A percentile compares a stretch with the other conserved stretches of the same genome.
These are phyloP conservation scores for Cucurbitaria berberidis DNA, from an alignment of 2,329 filamentous ascomycete genomes.

Conservation along the genomic window DNA sequence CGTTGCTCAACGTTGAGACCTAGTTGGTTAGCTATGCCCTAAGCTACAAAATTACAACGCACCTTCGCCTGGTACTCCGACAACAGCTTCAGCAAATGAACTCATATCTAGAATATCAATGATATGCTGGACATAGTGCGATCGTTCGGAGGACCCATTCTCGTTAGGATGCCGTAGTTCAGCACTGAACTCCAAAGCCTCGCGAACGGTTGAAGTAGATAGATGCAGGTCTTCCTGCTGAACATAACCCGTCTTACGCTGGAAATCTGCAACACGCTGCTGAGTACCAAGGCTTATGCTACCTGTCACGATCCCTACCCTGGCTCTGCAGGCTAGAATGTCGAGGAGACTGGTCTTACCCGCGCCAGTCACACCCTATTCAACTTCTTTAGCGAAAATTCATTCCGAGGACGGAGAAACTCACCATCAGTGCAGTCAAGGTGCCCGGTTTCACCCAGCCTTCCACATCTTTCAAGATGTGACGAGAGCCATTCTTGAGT, in stretches of 20 bases:
- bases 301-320: neutral
- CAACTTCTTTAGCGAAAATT: no score
- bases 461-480: conserved; percentile 68
- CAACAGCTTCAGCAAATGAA: conserved; percentile 15
- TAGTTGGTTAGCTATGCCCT: no score
- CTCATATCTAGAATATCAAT: conserved; percentile 88
- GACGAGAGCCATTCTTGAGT: conserved; percentile 73
- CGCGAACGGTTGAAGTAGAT: conserved; percentile 63
- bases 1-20: conserved; percentile 60
- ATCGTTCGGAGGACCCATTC: conserved; percentile 66
- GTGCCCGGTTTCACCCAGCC: conserved; percentile 60
- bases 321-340: conserved; percentile 59
- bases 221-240: conserved; percentile 68
- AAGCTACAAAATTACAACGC: no score
- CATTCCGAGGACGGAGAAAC: no score
- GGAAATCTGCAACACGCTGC: conserved; percentile 68
- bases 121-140: conserved; percentile 85
- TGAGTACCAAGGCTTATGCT: neutral
- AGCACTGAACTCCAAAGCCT: conserved; percentile 82
- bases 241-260: conserved; percentile 69
- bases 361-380: no score
- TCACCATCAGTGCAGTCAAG: conserved; percentile 47
- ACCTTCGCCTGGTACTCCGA: conserved; percentile 22
- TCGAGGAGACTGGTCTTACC: conserved; percentile 67
- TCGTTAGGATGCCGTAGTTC: conserved; percentile 68